Base-by-base conservation (phyloP, 106 monocot genomes). In the Apostasia ramifera region DNA sequence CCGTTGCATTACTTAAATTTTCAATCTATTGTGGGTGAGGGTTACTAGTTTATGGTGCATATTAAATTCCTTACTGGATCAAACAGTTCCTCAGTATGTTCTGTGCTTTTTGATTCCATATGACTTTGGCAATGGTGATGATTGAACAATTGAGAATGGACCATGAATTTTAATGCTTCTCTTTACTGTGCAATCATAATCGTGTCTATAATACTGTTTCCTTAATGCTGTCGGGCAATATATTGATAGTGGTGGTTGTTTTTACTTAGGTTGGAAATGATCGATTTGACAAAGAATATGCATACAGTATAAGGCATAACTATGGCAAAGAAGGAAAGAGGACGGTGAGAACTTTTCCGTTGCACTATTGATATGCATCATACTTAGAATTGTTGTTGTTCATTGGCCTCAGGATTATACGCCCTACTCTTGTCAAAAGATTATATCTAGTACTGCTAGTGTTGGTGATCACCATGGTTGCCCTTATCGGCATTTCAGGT, bases 301-400 rank as follows among this genome's bases (percentile, higher is more conserved):
- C 97, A 66, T 97, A 97, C 47, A 46, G 66, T 61, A 80, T 97
- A 69, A 76, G 97, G 3, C 97, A 97, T 66, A 97, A 89, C 71
- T 97, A 92, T 76, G 92, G 92, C 55, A 98, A 90, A 85, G 92
- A 98, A 83, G 97, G 97, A 74, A 98, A 98, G 75, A 80, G 92
- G 69, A 87, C 81, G 13, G 98, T 92, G 80, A 83, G 77, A 5
- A 14, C 44, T 2, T 26, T 26, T 26, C 13, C 3, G 26, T 70
- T 68, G 14, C 6, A 56, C 41, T 65, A 37, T 49, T 48, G 55
- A 67, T 43, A 54, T 47, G 7, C 49, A 73, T 58, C 52, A 51
- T 51, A 26, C 8, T 39, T 57, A 49, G 10, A 38, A 59, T 50
- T 15, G 50, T 63, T 57, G 11, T 55, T 70, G 11, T 47, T 80